Evolutionary conservation across 2,329 filamentous ascomycete species (phyloP).

Genomic region (Scortechinia acanthostroma): DNA sequence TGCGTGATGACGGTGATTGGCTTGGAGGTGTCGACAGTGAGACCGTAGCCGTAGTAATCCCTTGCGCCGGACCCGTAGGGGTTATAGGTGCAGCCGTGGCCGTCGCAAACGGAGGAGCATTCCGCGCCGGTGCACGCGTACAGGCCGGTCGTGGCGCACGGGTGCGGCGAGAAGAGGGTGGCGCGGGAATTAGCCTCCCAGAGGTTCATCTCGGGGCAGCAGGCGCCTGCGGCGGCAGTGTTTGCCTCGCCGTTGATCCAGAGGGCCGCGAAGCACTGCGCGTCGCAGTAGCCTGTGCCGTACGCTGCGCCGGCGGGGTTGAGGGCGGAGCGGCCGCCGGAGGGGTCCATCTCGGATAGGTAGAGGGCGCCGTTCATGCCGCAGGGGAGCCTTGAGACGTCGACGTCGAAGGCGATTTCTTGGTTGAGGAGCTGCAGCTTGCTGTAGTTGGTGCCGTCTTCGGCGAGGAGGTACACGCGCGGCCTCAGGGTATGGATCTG

Average conservation of each 20-base stretch:
- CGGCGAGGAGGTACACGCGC: neutral
- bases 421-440: slow-evolving; percentile 46
- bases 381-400: slow-evolving; percentile 55
- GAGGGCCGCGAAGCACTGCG: slow-evolving; percentile 41
- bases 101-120: slow-evolving; percentile 33
- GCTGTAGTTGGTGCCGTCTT: neutral
- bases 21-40: slow-evolving; percentile 27
- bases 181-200: slow-evolving; percentile 42
- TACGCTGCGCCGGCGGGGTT: slow-evolving; percentile 52
- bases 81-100: slow-evolving; percentile 34
- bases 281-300: slow-evolving; percentile 58
- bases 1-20: slow-evolving; percentile 40
- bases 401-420: slow-evolving; percentile 61
- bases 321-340: slow-evolving; percentile 46
- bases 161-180: slow-evolving; percentile 36
- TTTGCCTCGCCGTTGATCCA: slow-evolving; percentile 46
- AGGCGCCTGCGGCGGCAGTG: slow-evolving; percentile 46
- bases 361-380: slow-evolving; percentile 63
- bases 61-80: slow-evolving; percentile 21
- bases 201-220: slow-evolving; percentile 62
- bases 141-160: slow-evolving; percentile 33
- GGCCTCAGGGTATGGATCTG: no score
- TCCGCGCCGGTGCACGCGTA: slow-evolving; percentile 32
- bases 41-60: slow-evolving; percentile 11
- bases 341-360: slow-evolving; percentile 52